These are phyloP conservation scores for Purpureocillium takamizusanense DNA, from an alignment of 2,329 filamentous ascomycete genomes.

Conservation along the genomic window DNA sequence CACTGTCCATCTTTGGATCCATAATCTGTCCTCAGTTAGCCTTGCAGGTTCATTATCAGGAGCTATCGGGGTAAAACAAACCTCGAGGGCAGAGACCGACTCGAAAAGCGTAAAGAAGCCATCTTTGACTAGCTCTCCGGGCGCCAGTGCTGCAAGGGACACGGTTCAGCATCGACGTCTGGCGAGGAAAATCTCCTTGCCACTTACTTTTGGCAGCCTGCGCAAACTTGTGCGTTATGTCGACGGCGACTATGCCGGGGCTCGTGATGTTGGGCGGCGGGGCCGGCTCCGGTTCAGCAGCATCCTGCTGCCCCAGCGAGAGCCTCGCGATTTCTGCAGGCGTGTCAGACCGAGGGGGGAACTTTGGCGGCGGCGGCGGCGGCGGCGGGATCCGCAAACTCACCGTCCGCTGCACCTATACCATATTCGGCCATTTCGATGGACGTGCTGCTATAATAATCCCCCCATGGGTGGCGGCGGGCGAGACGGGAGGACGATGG, in stretches of 20 bases:
- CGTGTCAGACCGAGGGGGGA: conserved; percentile 13
- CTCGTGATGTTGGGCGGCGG: conserved; percentile 31
- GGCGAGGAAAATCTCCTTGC: no score
- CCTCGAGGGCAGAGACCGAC: conserved; percentile 79
- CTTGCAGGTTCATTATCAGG: not conserved
- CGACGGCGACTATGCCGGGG: conserved; percentile 43
- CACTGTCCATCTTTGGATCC: conserved; percentile 98
- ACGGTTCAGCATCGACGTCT: conserved; percentile 13
- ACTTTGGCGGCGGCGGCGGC: conserved; percentile 1
- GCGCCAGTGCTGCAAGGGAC: conserved; percentile 50
- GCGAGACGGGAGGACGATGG: no score
- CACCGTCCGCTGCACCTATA: conserved; percentile 25
- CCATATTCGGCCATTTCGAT: conserved; percentile 25
- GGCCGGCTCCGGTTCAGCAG: conserved; percentile 18
- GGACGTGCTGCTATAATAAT: conserved; percentile 1
- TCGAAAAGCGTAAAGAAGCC: conserved; percentile 90
- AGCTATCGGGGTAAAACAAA: conserved; percentile 16
- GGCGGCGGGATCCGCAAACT: conserved; percentile 1
- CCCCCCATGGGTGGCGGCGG: conserved; percentile 3
- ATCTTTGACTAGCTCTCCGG: conserved; percentile 88
- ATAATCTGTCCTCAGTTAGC: conserved; percentile 60
- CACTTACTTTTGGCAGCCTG: conserved; percentile 42
- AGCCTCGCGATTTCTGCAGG: conserved; percentile 30
- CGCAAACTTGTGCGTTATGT: conserved; percentile 49
- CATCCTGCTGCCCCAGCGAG: conserved; percentile 24